Percentiles rank a stretch among this genome's conserved stretches.
Conservation (phyloP, 768 basidiomycete genomes). For the Hygrocybe punicea region DNA sequence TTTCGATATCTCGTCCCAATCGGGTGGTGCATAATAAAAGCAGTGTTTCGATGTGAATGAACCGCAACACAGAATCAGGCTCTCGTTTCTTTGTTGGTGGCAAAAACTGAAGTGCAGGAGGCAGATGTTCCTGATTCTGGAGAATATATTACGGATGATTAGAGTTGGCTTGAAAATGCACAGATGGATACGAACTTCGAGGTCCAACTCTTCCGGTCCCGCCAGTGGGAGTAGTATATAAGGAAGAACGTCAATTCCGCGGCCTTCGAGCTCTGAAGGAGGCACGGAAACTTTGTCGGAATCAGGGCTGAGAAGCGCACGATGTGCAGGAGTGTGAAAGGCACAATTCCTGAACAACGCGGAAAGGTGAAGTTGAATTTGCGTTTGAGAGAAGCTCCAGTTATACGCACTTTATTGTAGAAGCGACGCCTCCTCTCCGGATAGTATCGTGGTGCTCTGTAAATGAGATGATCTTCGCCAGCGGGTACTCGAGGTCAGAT, state of each 20-base stretch:
- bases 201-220: slow-evolving; percentile 91
- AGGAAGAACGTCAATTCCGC: slow-evolving; percentile 82
- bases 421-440: slow-evolving; percentile 81
- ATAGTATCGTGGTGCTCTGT: slow-evolving; percentile 88
- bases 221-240: slow-evolving; percentile 87
- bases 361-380: too few relatives aligned
- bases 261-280: slow-evolving; percentile 54
- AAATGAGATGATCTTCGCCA: slow-evolving; percentile 78
- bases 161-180: background rate
- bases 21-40: slow-evolving; percentile 85
- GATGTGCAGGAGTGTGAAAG: slow-evolving; percentile 66
- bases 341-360: slow-evolving; percentile 62
- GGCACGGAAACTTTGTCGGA: slow-evolving; percentile 51
- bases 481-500: slow-evolving; percentile 65
- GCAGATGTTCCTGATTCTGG: slow-evolving; percentile 87
- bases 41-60: slow-evolving; percentile 86
- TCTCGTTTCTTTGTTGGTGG: slow-evolving; percentile 84
- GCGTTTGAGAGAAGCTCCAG: slow-evolving; percentile 10
- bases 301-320: slow-evolving; percentile 68
- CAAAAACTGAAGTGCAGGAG: slow-evolving; percentile 80
- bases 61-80: slow-evolving; percentile 65
- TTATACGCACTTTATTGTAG: slow-evolving; percentile 73
- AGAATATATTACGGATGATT: background rate
- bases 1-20: slow-evolving; percentile 79
- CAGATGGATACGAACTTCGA: slow-evolving; percentile 56